Evolutionary conservation across 371 early-diverging fungal species (phyloP).

Genomic region (Circinella umbellata): DNA sequence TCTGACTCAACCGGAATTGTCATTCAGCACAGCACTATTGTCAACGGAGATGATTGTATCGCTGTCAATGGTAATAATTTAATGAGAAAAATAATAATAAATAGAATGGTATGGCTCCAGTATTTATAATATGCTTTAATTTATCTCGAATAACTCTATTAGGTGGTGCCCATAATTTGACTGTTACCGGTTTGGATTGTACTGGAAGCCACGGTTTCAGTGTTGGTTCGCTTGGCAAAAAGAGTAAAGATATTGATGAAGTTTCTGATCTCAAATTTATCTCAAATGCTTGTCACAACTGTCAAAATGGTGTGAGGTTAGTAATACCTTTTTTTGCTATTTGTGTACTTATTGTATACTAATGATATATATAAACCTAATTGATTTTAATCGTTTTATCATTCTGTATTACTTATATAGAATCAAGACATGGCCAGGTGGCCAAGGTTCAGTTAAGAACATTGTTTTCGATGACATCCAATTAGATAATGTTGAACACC

Average conservation of each 20-base stretch:
- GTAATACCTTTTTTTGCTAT: not conserved
- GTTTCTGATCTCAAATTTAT: constrained; percentile 31
- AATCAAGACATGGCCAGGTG: constrained; percentile 38
- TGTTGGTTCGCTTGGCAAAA: constrained; percentile 42
- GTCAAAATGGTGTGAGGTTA: constrained; percentile 41
- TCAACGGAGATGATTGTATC: constrained; percentile 38
- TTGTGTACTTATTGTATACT: no score
- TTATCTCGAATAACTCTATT: not conserved
- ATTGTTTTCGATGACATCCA: constrained; percentile 25
- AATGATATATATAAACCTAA: not conserved
- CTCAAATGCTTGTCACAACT: constrained; percentile 32
- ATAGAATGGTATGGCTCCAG: not conserved
- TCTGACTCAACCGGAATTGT: constrained; percentile 30
- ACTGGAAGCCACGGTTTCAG: constrained; percentile 40
- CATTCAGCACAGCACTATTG: constrained; percentile 24
- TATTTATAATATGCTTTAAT: not conserved
- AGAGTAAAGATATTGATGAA: constrained; percentile 22
- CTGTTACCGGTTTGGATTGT: constrained; percentile 28
- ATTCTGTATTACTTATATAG: not conserved
- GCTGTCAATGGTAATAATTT: constrained; percentile 33
- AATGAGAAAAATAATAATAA: not conserved
- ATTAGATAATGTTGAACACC: constrained; percentile 29
- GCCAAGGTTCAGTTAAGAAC: constrained; percentile 24
- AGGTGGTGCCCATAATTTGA: constrained; percentile 30
- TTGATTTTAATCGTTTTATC: no score